Conservation (phyloP, 495 filamentous ascomycete genomes). For the Jackrogersella multiformis region DNA sequence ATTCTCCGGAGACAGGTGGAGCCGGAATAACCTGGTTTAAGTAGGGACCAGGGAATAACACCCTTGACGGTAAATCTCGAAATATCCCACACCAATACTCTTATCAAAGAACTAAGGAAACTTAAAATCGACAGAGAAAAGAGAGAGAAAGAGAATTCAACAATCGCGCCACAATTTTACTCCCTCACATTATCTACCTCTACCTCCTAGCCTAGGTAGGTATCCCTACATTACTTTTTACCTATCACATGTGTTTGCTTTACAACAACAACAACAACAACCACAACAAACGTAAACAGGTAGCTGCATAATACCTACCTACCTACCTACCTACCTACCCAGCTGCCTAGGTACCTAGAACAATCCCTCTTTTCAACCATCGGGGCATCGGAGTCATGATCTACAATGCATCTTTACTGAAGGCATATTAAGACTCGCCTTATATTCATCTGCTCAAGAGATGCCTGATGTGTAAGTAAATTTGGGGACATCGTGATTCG, state of each 20-base stretch:
- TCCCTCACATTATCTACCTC: conserved; percentile 1
- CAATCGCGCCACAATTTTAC: conserved; percentile 15
- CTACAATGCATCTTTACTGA: background rate
- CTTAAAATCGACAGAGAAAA: background rate
- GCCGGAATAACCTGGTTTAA: conserved; percentile 1
- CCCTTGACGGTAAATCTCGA: conserved; percentile 30
- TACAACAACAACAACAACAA: background rate
- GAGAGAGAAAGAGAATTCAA: background rate
- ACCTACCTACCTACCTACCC: too few species aligned
- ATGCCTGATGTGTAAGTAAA: too few species aligned
- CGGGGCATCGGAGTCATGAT: background rate
- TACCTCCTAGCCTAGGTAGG: too few species aligned
- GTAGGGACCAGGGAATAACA: background rate
- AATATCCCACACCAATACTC: conserved; percentile 35
- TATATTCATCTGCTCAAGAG: too few species aligned
- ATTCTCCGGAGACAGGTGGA: conserved; percentile 27
- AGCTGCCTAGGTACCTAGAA: too few species aligned
- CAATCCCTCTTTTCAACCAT: conserved; percentile 9
- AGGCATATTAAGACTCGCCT: too few species aligned
- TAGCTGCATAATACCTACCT: too few species aligned
- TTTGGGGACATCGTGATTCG: too few species aligned
- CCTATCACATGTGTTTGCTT: conserved; percentile 9
- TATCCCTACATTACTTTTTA: background rate
- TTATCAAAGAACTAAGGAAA: background rate
- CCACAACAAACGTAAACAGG: too few species aligned